Base-by-base conservation (phyloP, 768 basidiomycete genomes). In the Terana coerulea region DNA sequence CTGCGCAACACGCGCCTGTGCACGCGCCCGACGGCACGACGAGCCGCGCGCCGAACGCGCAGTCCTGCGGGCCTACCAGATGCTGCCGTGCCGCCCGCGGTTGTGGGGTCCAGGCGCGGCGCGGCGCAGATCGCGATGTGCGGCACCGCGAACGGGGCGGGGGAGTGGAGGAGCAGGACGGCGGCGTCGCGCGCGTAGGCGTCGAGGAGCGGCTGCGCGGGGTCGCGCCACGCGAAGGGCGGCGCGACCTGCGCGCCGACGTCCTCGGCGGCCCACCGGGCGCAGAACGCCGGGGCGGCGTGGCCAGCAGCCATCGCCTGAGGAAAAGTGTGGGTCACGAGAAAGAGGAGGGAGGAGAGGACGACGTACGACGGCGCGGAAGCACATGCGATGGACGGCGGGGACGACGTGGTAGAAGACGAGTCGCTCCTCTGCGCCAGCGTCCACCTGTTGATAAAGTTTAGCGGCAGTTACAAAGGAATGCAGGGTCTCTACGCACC, bases 211-310 rank as follows among this genome's bases (percentile, higher is more conserved):
- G 73, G 69, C 71, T 72, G 43, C 6, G 28, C 80, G 40, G 77
- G 74, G 61, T 83, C 80, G 24, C 62, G 64, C 80, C 80, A 83
- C 34, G 52, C 50, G 59, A 72, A 80, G 5, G 71, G 65, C 37
- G 59, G 63, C 47, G 79, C 78, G 26, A 73, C 45, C 5, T 60
- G 51, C 22, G 54, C 57, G 17, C 70, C 49, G 56, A 67, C 64
- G 5, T 60, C 60, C 0, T 67, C 55, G 3, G 47, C 48, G 46
- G 75, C 71, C 51, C 77, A 78, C 39, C 73, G 74, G 25, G 56
- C 55, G 45, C 74, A 69, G 42, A 74, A 71, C 10, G 56, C 57
- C 19, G 49, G 51, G 24, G 76, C 79, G 24, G 57, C 55, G 14
- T 58, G 52, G 55, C 71, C 70, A 9, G 77, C 76, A 72, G 61